Evolutionary conservation across 352 stramenopile genomes (phyloP).

Genomic region (Globisporangium nunn): DNA sequence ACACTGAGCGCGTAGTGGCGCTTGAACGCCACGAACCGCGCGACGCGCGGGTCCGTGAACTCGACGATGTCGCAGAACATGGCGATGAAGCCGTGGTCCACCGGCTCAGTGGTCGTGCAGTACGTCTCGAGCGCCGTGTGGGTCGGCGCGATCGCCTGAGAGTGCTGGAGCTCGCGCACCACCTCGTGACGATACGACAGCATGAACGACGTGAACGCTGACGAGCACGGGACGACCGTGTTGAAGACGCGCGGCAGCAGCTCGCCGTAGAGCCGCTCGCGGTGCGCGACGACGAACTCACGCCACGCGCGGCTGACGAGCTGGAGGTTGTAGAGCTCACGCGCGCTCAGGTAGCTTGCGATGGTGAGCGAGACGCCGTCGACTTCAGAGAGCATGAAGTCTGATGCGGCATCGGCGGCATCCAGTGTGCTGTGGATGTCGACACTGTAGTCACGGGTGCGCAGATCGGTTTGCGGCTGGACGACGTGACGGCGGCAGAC

Average conservation of each 20-base stretch:
- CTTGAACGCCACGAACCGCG: constrained; percentile 44
- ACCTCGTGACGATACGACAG: constrained; percentile 33
- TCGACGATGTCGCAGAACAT: constrained; percentile 77
- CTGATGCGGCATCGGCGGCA: constrained; percentile 5
- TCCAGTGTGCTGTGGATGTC: too few relatives aligned
- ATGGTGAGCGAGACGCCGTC: constrained; percentile 47
- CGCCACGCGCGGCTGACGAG: constrained; percentile 34
- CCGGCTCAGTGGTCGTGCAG: constrained; percentile 29
- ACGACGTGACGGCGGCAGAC: not conserved
- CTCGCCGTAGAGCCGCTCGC: constrained; percentile 27
- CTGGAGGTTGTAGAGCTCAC: constrained; percentile 33
- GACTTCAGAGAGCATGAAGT: constrained; percentile 27
- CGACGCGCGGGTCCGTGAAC: constrained; percentile 50
- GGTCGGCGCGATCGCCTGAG: constrained; percentile 23
- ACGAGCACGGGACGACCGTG: constrained; percentile 32
- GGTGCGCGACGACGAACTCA: constrained; percentile 29
- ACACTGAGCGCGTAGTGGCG: constrained; percentile 55
- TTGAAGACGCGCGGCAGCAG: constrained; percentile 34
- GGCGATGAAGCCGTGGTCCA: constrained; percentile 55
- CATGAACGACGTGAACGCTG: constrained; percentile 47
- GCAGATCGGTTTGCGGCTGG: too few relatives aligned
- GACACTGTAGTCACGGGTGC: too few relatives aligned
- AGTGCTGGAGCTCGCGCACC: constrained; percentile 42
- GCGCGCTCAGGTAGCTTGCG: constrained; percentile 41
- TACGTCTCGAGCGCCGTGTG: constrained; percentile 47